Base-by-base conservation (phyloP, 1,139 yeast species). In the Lodderomyces margitis region DNA sequence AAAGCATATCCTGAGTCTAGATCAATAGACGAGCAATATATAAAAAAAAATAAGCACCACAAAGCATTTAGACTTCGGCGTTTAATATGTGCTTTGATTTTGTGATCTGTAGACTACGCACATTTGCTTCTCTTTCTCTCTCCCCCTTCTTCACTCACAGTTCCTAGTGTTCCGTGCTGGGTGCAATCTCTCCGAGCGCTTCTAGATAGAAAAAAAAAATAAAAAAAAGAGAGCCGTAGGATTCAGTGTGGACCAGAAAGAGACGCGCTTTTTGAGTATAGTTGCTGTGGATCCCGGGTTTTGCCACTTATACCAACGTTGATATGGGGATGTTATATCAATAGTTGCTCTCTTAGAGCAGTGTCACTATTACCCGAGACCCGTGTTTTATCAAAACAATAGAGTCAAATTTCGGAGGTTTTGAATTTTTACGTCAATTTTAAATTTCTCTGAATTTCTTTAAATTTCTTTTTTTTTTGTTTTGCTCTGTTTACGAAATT, bases 391-490 rank as follows among this genome's bases (percentile, higher is more conserved):
- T n/a, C n/a, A n/a, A n/a, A n/a, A n/a, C n/a, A n/a, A n/a, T n/a
- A n/a, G n/a, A n/a, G n/a, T n/a, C n/a, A n/a, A n/a, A n/a, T n/a
- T n/a, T n/a, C n/a, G n/a, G n/a, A n/a, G n/a, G n/a, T n/a, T n/a
- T n/a, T n/a, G n/a, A n/a, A n/a, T n/a, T n/a, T n/a, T n/a, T n/a
- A n/a, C n/a, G n/a, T n/a, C n/a, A n/a, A n/a, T n/a, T n/a, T n/a
- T n/a, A n/a, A n/a, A n/a, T n/a, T n/a, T n/a, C n/a, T n/a, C n/a
- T n/a, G n/a, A n/a, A n/a, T n/a, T n/a, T n/a, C 32, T 28, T 28
- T 28, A 28, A 28, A 28, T 28, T 28, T 28, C 32, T 28, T 28
- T 28, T 28, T 15, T 28, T 15, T 28, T 28, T 15, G 5, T 15
- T 15, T 14, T 28, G 5, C 6, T 28, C 32, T 28, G 19, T 28